phyloP scores from a whole-genome alignment of 1,284 basidiomycete genomes.

The Stygiomarasmius scandens region DNA sequence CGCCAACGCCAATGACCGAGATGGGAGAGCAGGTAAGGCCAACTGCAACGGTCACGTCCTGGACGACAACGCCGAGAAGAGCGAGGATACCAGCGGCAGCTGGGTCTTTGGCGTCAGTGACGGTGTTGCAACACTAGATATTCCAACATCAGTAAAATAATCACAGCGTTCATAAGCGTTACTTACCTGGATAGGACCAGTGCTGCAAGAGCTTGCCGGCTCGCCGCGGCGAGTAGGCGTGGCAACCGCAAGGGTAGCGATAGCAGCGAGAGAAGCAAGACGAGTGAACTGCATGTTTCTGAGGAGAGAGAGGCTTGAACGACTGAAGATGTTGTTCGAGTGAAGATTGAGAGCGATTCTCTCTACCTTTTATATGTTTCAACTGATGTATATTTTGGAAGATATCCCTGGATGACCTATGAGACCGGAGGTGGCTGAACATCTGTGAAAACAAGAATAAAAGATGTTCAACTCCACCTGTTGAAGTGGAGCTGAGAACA shows the following conservation, averaged over 20 bases:
- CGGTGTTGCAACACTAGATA: conserved; percentile 25
- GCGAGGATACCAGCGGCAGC: conserved; percentile 17
- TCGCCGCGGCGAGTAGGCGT: conserved; percentile 11
- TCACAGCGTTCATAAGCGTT: no score
- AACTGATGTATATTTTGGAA: background rate
- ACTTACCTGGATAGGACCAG: conserved; percentile 6
- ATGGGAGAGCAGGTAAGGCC: conserved; percentile 25
- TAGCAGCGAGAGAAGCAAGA: conserved; percentile 4
- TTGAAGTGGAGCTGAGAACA: no score
- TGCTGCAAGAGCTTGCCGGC: conserved; percentile 9
- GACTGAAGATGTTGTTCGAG: conserved; percentile 1
- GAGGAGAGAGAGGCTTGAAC: background rate
- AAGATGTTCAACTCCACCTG: no score
- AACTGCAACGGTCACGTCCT: conserved; percentile 18
- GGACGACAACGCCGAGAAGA: conserved; percentile 22
- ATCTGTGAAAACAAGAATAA: no score
- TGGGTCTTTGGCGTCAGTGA: conserved; percentile 8
- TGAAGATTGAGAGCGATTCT: background rate
- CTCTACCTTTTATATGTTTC: background rate
- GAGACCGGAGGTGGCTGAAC: no score
- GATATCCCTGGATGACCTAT: background rate
- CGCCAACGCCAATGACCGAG: no score
- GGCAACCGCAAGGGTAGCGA: conserved; percentile 18
- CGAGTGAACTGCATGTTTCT: conserved; percentile 9
- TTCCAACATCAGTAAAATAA: no score